Conservation (phyloP, 2,329 filamentous ascomycete species). For the Alternaria postmessia region DNA sequence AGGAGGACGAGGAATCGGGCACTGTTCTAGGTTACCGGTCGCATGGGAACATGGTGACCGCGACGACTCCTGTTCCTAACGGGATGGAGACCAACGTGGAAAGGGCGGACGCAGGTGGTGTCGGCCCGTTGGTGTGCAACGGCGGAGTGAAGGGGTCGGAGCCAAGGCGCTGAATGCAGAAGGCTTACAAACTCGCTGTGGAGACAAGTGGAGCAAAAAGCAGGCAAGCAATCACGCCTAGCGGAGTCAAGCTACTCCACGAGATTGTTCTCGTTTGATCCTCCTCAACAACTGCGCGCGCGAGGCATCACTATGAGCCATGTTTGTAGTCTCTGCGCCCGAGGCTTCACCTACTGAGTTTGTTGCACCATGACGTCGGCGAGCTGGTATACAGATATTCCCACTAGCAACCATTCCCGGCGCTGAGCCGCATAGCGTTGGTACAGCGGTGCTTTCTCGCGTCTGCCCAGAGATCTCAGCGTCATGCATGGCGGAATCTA, state of each 20-base stretch:
- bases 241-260: conserved; percentile 1
- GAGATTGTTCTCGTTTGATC: not conserved
- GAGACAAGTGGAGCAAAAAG: conserved; percentile 2
- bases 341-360: not conserved
- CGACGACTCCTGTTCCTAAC: not conserved
- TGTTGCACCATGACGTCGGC: not conserved
- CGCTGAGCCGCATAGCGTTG: not conserved
- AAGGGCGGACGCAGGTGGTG: not conserved
- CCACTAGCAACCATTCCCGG: not conserved
- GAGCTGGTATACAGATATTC: not conserved
- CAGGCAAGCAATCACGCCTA: conserved; percentile 1
- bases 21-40: not conserved
- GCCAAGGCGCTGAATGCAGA: not conserved
- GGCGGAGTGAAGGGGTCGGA: not conserved
- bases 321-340: not conserved
- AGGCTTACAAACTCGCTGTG: not conserved
- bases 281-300: not conserved
- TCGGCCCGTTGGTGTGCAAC: conserved; percentile 3
- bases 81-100: not conserved
- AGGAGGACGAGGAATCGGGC: not conserved
- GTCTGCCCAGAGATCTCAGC: not conserved
- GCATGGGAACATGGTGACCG: not conserved
- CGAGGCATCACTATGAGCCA: not conserved
- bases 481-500: conserved; percentile 8
- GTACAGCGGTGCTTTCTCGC: not conserved